phyloP scores from a whole-genome alignment of 768 basidiomycete species.

The Lactifluus pinguis region DNA sequence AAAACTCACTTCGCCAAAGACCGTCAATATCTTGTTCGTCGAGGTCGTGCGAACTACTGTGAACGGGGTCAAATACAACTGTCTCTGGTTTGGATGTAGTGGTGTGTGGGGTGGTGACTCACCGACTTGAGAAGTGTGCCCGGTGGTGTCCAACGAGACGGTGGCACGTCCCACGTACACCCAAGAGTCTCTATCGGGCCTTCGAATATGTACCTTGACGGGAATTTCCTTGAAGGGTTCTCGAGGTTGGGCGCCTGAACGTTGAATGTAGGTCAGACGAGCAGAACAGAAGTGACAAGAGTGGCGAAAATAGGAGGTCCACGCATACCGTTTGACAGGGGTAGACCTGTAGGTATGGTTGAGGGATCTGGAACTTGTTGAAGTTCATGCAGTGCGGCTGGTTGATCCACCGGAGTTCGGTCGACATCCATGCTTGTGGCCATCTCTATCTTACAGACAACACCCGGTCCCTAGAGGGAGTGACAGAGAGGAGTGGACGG shows the following conservation, averaged over 20 bases:
- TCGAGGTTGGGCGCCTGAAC: conserved; percentile 26
- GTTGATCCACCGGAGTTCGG: background rate
- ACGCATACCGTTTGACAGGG: conserved; percentile 8
- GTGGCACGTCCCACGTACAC: conserved; percentile 70
- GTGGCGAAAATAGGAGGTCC: background rate
- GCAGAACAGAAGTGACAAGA: background rate
- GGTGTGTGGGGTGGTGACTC: conserved; percentile 23
- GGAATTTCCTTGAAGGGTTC: conserved; percentile 67
- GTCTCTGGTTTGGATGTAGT: background rate
- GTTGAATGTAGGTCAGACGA: background rate
- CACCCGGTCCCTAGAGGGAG: background rate
- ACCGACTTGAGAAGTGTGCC: conserved; percentile 79
- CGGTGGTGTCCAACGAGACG: conserved; percentile 64
- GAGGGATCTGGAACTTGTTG: conserved; percentile 6
- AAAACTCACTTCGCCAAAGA: conserved; percentile 56
- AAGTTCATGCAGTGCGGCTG: background rate
- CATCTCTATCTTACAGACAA: conserved; percentile 5
- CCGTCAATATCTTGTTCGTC: conserved; percentile 57
- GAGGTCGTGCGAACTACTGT: conserved; percentile 56
- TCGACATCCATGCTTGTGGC: conserved; percentile 19
- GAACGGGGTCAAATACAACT: background rate
- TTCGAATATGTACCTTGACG: conserved; percentile 77
- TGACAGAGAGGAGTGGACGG: background rate
- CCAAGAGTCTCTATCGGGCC: conserved; percentile 75
- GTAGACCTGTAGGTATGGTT: background rate